Evolutionary conservation across 176 grass and related monocot genomes (phyloP), one percentile per base, ranked within the genome.

Genomic region (maize (Zea mays)): DNA sequence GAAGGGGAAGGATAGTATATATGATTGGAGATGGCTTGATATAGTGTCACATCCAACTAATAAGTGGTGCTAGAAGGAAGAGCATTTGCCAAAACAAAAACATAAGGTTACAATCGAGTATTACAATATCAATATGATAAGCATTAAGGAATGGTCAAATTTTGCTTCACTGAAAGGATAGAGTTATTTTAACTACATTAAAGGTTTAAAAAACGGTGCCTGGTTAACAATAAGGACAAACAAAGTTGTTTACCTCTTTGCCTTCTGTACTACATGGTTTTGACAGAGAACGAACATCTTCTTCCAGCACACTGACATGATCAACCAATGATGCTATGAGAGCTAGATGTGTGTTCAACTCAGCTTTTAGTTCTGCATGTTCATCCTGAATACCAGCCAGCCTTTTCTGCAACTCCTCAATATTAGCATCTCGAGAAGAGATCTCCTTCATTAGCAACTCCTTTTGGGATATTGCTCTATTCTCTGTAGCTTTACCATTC

Each of bases 271-370:
- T 43, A 44, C 50, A 50, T 38, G 85, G 67, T 8, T 79, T 88
- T 59, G 80, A 86, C 21, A 94, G 62, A 69, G 83, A 91, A 79
- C 84, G 62, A 50, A 54, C 81, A 47, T 79, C 74, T 62, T 90
- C 66, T 84, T 91, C 90, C 21, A 97, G 78, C 74, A 82, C 79
- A 69, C 62, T 75, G 38, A 97, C 47, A 54, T 59, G 79, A 81
- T 97, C 81, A 75, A 73, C 76, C 74, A 97, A 73, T 21, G 82
- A 87, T 68, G 41, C 43, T 65, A 93, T 46, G 56, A 89, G 83
- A n/a, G 75, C 55, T 62, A 80, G 62, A 82, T 85, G 90, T 5
- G 46, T 69, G 75, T 84, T 72, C 56, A 93, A 74, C 1, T 85
- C 63, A 12, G 76, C 69, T 67, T 86, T 85, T 54, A 93, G 49